Percentiles rank a stretch among this genome's conserved stretches.
phyloP scores from a whole-genome alignment of 305 asterid species.

The Fraxinus albicans region DNA sequence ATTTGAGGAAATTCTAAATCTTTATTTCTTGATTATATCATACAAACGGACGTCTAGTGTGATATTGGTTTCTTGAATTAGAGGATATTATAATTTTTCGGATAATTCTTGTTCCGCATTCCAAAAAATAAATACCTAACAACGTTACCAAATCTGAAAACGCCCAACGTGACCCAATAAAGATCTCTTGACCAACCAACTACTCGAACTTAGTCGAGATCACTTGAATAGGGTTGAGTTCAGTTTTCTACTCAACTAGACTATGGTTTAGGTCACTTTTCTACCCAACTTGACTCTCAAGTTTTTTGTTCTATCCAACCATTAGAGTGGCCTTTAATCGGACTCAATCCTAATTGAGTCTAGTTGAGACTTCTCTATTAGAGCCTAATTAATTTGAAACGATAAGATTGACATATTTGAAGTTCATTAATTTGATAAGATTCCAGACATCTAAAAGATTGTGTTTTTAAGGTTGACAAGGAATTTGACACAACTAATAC shows the following conservation, averaged over 20 bases:
- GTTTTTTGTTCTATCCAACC: neutral
- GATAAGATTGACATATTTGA: neutral
- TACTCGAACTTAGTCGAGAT: neutral
- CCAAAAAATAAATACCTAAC: neutral
- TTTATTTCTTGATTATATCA: neutral
- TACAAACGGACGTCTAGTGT: neutral
- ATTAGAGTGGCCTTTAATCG: neutral
- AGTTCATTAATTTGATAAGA: neutral
- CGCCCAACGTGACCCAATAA: neutral
- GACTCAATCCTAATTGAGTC: neutral
- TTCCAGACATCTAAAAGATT: no score
- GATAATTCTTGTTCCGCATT: neutral
- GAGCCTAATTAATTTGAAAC: neutral
- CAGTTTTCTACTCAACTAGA: neutral
- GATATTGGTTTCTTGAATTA: neutral
- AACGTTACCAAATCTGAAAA: neutral
- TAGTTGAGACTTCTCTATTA: neutral
- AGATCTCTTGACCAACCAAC: neutral
- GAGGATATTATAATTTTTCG: neutral
- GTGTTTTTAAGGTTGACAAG: no score
- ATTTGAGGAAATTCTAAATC: neutral
- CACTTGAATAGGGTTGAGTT: neutral
- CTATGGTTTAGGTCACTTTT: neutral
- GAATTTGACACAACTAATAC: no score
- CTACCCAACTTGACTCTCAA: neutral